A percentile compares a stretch with the other conserved stretches of the same genome.
Evolutionary conservation across 768 basidiomycete species (phyloP).

Genomic region (Lactarius vividus): DNA sequence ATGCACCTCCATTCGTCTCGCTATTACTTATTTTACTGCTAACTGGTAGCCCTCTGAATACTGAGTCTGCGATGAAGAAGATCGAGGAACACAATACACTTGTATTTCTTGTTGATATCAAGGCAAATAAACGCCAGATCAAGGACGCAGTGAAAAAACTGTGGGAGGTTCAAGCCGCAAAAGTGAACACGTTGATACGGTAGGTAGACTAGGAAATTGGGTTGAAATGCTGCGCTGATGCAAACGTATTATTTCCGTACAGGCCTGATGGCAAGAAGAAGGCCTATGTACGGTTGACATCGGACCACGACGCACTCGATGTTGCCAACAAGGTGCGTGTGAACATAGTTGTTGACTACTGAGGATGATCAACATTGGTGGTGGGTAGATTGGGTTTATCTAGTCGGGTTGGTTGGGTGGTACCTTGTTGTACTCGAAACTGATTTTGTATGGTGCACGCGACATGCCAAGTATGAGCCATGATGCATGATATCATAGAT

Average conservation of each 20-base stretch:
- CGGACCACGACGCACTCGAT: constrained; percentile 96
- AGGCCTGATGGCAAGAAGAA: constrained; percentile 99
- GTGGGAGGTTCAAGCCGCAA: constrained; percentile 94
- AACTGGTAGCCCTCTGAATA: constrained; percentile 71
- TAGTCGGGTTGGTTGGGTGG: constrained; percentile 36
- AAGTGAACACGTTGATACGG: constrained; percentile 99
- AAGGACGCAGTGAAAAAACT: constrained; percentile 99
- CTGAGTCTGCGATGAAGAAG: constrained; percentile 99
- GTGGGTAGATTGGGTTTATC: constrained; percentile 85
- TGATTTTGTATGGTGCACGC: background rate
- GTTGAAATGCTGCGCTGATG: background rate
- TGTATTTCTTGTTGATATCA: constrained; percentile 95
- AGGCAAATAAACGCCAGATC: constrained; percentile 97
- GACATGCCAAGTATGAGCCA: background rate
- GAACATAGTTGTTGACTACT: background rate
- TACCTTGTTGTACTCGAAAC: constrained; percentile 1
- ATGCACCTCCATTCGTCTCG: background rate
- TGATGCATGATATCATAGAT: background rate
- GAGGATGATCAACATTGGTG: background rate
- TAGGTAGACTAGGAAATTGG: constrained; percentile 38
- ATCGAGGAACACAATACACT: constrained; percentile 99
- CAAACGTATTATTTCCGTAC: background rate
- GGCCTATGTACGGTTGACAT: constrained; percentile 92
- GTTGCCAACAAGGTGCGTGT: constrained; percentile 89
- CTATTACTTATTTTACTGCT: background rate